Percentiles rank a stretch among this genome's conserved stretches.
Conservation (phyloP, 2,329 filamentous ascomycete genomes). For the Neoarthrinium moseri region DNA sequence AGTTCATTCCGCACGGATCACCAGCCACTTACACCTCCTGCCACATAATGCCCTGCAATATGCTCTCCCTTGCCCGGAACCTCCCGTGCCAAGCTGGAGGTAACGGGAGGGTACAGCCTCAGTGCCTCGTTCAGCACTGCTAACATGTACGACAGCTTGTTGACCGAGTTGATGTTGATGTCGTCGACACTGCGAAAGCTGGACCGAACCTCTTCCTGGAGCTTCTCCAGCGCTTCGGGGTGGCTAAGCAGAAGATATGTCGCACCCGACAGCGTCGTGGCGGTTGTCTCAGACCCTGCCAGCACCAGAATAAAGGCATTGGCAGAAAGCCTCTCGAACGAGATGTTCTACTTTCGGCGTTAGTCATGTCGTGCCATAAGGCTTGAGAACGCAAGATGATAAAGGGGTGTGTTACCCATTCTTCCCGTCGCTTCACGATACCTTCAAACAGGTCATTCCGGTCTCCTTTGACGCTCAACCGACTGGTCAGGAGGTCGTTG, state of each 20-base stretch:
- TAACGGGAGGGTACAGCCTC: constrained; percentile 37
- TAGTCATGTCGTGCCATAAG: too few relatives aligned
- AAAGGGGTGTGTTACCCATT: too few relatives aligned
- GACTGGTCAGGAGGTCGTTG: constrained; percentile 18
- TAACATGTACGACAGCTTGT: constrained; percentile 36
- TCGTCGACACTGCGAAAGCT: constrained; percentile 33
- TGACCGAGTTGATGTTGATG: constrained; percentile 34
- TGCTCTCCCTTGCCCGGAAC: constrained; percentile 19
- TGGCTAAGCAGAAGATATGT: constrained; percentile 28
- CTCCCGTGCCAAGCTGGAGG: constrained; percentile 19
- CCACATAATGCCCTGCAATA: constrained; percentile 22
- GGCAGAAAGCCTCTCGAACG: constrained; percentile 22
- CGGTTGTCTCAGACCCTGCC: constrained; percentile 28
- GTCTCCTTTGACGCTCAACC: constrained; percentile 19
- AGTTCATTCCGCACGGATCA: background rate
- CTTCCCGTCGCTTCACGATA: constrained; percentile 27
- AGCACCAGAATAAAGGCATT: constrained; percentile 26
- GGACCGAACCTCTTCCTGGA: constrained; percentile 37
- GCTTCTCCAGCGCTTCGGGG: constrained; percentile 26
- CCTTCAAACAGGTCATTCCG: constrained; percentile 30
- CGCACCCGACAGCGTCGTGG: constrained; percentile 26
- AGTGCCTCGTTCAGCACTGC: constrained; percentile 41
- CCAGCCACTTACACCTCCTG: constrained; percentile 23
- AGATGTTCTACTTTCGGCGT: constrained; percentile 24
- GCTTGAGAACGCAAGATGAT: too few relatives aligned